A percentile compares a stretch with the other conserved stretches of the same genome.
These are phyloP conservation scores for Tuber calosporum DNA, from an alignment of 495 filamentous ascomycete genomes.

Conservation along the genomic window DNA sequence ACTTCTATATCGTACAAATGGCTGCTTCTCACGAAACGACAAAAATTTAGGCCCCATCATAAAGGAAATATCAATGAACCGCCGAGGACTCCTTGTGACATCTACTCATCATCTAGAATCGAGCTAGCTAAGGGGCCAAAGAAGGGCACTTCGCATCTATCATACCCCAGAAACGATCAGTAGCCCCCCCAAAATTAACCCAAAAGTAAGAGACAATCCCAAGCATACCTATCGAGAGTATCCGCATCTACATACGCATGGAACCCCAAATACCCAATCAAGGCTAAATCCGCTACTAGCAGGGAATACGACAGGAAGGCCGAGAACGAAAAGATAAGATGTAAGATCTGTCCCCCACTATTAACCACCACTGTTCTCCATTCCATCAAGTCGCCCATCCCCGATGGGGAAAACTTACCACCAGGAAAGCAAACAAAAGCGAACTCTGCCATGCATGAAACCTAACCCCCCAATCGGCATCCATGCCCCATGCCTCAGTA, in stretches of 20 bases:
- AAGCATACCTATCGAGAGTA: conserved; percentile 66
- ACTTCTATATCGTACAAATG: conserved; percentile 3
- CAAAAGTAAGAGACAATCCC: background rate
- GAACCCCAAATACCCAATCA: conserved; percentile 70
- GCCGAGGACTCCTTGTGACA: background rate
- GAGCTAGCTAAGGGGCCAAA: conserved; percentile 78
- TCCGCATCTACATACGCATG: conserved; percentile 85
- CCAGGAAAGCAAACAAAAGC: conserved; percentile 75
- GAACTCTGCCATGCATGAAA: conserved; percentile 96
- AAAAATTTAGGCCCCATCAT: background rate
- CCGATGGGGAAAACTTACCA: conserved; percentile 50
- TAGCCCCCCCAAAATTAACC: background rate
- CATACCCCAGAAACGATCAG: conserved; percentile 10
- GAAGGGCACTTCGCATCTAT: conserved; percentile 74
- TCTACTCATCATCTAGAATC: conserved; percentile 83
- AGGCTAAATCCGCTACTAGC: conserved; percentile 61
- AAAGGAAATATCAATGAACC: background rate
- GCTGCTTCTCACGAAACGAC: background rate
- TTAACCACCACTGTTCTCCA: background rate
- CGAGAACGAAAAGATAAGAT: conserved; percentile 79
- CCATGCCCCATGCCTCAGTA: background rate
- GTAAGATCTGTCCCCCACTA: conserved; percentile 50
- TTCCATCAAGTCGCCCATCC: conserved; percentile 20
- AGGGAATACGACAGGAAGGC: conserved; percentile 76
- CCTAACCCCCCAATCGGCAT: conserved; percentile 45